Percentiles rank a stretch among this genome's conserved stretches.
Conservation (phyloP, 169 alveolate genomes). For the Cryptosporidium meleagridis region DNA sequence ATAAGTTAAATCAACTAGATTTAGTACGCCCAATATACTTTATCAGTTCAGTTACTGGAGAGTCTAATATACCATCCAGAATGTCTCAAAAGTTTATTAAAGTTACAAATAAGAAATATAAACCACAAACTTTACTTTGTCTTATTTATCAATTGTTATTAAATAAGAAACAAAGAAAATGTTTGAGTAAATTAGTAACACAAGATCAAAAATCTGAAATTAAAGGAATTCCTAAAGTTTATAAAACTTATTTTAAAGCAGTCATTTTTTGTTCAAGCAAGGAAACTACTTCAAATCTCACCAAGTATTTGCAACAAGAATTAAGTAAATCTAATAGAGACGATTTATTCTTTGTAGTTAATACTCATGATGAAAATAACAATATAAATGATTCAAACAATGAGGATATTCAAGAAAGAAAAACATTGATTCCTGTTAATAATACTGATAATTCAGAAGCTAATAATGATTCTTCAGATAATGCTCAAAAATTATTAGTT, state of each 20-base stretch:
- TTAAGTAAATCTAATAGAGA: background rate
- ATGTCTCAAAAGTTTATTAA: constrained; percentile 45
- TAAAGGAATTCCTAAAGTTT: constrained; percentile 23
- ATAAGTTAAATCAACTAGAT: constrained; percentile 25
- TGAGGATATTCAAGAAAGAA: background rate
- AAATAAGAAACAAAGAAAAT: background rate
- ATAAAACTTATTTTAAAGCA: constrained; percentile 20
- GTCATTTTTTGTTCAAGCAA: constrained; percentile 59
- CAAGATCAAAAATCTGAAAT: background rate
- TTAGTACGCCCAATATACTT: constrained; percentile 54
- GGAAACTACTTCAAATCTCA: constrained; percentile 26
- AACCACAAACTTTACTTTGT: constrained; percentile 32
- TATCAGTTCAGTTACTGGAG: constrained; percentile 52
- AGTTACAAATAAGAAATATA: constrained; percentile 21
- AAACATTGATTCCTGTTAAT: background rate
- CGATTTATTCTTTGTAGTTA: background rate
- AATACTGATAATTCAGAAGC: background rate
- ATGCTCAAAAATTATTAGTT: background rate
- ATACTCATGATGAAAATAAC: background rate
- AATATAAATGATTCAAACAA: background rate
- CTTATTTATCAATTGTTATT: constrained; percentile 21
- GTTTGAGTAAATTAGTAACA: background rate
- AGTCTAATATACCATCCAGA: constrained; percentile 60
- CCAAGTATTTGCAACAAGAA: constrained; percentile 46
- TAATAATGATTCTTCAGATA: background rate